Base-by-base conservation (phyloP, 1,284 basidiomycete genomes). In the Ceratorhiza oryzae-sativae region DNA sequence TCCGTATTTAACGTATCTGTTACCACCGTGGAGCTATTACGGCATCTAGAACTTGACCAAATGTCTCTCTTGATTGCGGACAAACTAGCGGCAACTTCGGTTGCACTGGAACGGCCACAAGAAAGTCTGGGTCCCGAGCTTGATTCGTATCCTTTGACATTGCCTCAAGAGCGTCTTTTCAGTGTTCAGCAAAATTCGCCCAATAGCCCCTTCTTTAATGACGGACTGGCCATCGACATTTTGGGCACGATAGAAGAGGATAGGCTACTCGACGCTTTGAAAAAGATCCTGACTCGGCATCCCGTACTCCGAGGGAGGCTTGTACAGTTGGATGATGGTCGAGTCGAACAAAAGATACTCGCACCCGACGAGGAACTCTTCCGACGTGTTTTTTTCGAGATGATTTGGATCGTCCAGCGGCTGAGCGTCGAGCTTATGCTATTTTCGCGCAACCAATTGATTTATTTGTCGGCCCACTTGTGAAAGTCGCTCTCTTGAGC, bases 171-270 rank as follows among this genome's bases (percentile, higher is more conserved):
- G 2, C 56, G 56, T 15, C 34, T 58, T 30, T 58, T 41, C 30
- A 20, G 20, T 12, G 56, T 36, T 2, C 56, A 58, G 30, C 36
- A 41, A 58, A 23, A 2, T 3, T 39, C 36, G 13, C 56, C 34
- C 41, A 42, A 46, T 6, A 46, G 59, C 25, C 42, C 59, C 1
- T 15, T 30, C 4, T 48, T 61, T 20, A 61, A 46, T 18, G 41
- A 61, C 25, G 59, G 59, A 30, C 8, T 61, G 1, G 59, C 59
- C 4, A 45, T 61, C 41, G 20, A 46, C 13, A 61, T 61, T 30
- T 20, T 6, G 10, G 59, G 59, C 4, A 42, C 32, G 12, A 45
- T 61, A 20, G 30, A 41, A 6, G 27, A 30, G 34, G 39, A 46
- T 15, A 27, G 27, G 15, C 12, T 61, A 42, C 27, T n/a, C 20